A percentile compares a stretch with the other conserved stretches of the same genome.
These are phyloP conservation scores for Trichophyton rubrum DNA, from an alignment of 2,329 filamentous ascomycete genomes.

Conservation along the genomic window DNA sequence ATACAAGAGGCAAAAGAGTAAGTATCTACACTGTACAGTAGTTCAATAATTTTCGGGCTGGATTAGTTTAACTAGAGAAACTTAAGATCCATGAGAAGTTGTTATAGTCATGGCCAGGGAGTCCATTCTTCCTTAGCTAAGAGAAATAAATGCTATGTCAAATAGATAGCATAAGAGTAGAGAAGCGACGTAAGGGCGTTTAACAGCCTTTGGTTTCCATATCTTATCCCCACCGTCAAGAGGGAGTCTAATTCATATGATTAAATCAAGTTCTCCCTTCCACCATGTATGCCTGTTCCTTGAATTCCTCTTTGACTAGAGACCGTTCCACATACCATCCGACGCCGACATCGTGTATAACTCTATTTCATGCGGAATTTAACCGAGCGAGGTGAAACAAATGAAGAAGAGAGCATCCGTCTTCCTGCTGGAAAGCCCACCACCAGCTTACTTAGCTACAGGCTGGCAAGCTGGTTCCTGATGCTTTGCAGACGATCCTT, in stretches of 20 bases:
- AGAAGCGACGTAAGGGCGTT: not conserved
- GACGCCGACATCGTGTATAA: not conserved
- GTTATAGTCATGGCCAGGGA: not conserved
- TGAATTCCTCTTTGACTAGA: not conserved
- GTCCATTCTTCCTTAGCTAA: not conserved
- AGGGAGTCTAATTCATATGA: not conserved
- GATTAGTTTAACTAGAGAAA: no score
- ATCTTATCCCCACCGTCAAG: not conserved
- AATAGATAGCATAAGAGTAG: not conserved
- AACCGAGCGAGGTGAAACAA: not conserved
- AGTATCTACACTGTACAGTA: no score
- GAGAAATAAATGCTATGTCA: not conserved
- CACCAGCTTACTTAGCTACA: not conserved
- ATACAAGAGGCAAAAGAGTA: no score
- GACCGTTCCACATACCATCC: not conserved
- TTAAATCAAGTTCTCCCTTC: not conserved
- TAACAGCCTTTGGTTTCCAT: not conserved
- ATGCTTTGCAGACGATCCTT: slow-evolving; percentile 84
- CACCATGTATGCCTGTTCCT: not conserved
- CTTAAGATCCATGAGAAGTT: no score
- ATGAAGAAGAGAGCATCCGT: not conserved
- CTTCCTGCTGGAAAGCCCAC: not conserved
- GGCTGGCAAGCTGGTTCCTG: slow-evolving; percentile 33
- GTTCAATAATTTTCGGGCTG: no score
- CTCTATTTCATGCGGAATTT: not conserved